Evolutionary conservation across 495 filamentous ascomycete genomes (phyloP), one percentile per base, ranked within the genome.

Genomic region (Penicillium parvum): DNA sequence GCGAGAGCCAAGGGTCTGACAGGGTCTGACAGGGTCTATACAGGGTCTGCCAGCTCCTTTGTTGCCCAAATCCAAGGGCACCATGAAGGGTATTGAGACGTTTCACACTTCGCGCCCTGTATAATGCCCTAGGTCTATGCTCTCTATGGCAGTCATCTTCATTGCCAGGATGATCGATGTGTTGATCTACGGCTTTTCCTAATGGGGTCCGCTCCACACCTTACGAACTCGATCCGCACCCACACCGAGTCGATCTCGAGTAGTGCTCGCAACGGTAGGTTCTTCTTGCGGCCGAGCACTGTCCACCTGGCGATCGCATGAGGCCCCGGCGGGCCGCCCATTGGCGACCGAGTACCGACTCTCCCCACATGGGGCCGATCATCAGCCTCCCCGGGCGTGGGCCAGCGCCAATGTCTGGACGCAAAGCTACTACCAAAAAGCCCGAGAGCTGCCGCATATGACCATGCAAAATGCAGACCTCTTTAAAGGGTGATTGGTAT

Each of bases 351-450:
- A 38, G 36, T 41, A 16, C 40, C 40, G 25, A 35, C 25, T 21
- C 32, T 26, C 21, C 29, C 48, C 49, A 52, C 49, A 52, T 43
- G 43, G 43, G 19, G 49, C 30, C 29, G 43, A 52, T 52, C 49
- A 43, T 52, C 44, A 35, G 39, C 43, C 48, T 46, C 49, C 43
- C 43, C 43, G 39, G 43, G 47, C 39, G 32, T 26, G 32, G 10
- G 18, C 16, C 26, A 39, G 29, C 32, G 20, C 37, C 32, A 41
- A 16, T n/a, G 26, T 11, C 26, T 18, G 23, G 20, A 20, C 21
- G 22, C 16, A 23, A 30, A 19, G 17, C 21, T 17, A 35, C 25
- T n/a, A 7, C 25, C 12, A 36, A 48, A 48, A 34, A 22, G 37
- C 25, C 45, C 45, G 44, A 40, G 15, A 35, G n/a, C n/a, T n/a